Evolutionary conservation across 352 stramenopile genomes (phyloP), one percentile per base, ranked within the genome.

Genomic region (Pythium apleroticum): DNA sequence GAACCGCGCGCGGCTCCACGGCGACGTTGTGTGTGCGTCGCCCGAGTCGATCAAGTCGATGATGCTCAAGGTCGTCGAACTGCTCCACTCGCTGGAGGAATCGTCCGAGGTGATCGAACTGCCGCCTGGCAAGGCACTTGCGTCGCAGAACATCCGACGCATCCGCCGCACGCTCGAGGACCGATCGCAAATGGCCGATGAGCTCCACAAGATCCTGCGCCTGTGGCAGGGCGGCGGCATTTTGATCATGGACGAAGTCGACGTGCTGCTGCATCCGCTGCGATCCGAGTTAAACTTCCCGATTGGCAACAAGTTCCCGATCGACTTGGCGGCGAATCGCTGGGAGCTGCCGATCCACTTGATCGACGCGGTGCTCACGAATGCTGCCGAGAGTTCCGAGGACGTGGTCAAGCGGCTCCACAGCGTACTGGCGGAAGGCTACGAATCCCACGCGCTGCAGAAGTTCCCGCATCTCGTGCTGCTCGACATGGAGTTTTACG

Each of bases 41-140:
- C 98, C 98, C 3, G 98, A 98, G 39, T 98, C 95, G 63, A 95
- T 99, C 46, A 99, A 99, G 76, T 99, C 96, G 31, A 98, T 99
- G 74, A 97, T 99, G 89, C 73, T 99, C 2, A 99, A 99, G 66
- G 97, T 99, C 54, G 84, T 99, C 9, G 95, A 98, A 68, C 63
- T 98, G 19, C 60, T 97, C 12, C 90, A 98, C 55, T 96, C 86
- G 8, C 72, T 98, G 2, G 89, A 97, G 52, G 83, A 95, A 65
- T 92, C 86, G 27, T 76, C 75, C 0, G 81, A 91, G 35, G 78
- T 93, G 12, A 85, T 91, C 50, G 63, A 91, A 28, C 57, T 93
- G 9, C 79, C 80, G 0, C 53, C 89, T 10, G 55, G 73, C 20
- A 80, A 82, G 28, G 73, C 80, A 6, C 55, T 58, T n/a, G 37